phyloP scores from a whole-genome alignment of 2,329 filamentous ascomycete genomes.

The Lachnellula occidentalis region DNA sequence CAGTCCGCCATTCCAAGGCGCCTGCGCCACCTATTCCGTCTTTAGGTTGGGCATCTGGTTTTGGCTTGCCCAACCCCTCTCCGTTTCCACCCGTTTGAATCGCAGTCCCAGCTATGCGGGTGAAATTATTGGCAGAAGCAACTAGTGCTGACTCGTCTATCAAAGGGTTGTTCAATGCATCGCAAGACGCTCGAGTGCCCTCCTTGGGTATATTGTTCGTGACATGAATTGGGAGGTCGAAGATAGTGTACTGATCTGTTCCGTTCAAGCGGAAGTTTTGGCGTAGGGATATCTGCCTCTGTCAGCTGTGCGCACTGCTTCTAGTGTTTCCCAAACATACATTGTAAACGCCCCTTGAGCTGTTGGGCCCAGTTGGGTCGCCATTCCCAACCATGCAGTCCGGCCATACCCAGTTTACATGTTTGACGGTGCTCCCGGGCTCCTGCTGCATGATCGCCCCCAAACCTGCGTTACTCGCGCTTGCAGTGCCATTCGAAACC shows the following conservation, averaged over 20 bases:
- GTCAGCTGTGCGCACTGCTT: neutral
- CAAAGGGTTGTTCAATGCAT: conserved; percentile 46
- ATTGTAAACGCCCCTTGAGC: conserved; percentile 59
- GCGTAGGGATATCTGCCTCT: conserved; percentile 57
- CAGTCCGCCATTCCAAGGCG: conserved; percentile 31
- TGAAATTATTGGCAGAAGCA: conserved; percentile 29
- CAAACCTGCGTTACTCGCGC: conserved; percentile 46
- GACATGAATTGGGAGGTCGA: conserved; percentile 63
- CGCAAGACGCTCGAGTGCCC: conserved; percentile 42
- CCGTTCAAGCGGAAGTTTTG: conserved; percentile 64
- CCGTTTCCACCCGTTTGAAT: conserved; percentile 24
- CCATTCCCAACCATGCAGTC: conserved; percentile 58
- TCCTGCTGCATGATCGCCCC: conserved; percentile 61
- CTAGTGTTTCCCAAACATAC: conserved; percentile 9
- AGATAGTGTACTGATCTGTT: conserved; percentile 61
- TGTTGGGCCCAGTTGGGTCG: conserved; percentile 28
- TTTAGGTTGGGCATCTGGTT: conserved; percentile 27
- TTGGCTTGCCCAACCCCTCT: conserved; percentile 21
- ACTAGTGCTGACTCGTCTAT: conserved; percentile 42
- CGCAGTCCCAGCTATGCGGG: conserved; percentile 23
- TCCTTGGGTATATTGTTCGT: conserved; percentile 55
- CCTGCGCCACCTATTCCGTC: conserved; percentile 31
- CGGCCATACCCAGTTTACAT: conserved; percentile 68
- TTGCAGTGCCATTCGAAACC: conserved; percentile 56
- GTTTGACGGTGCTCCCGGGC: conserved; percentile 63